A percentile compares a stretch with the other conserved stretches of the same genome.
Conservation (phyloP, 805 yeast genomes). For the Torulaspora quercuum region DNA sequence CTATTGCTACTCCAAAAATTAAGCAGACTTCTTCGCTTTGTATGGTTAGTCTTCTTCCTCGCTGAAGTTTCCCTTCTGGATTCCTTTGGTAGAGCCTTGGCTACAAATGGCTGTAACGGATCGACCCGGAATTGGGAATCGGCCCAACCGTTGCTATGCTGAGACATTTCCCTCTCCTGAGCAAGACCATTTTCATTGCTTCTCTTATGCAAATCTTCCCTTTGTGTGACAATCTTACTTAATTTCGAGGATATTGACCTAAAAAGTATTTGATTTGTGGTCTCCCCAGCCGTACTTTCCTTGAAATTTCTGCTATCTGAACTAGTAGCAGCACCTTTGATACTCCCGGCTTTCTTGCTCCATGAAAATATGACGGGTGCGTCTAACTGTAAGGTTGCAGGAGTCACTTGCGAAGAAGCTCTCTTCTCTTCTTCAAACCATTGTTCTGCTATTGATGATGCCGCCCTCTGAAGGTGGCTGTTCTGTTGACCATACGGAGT, state of each 20-base stretch:
- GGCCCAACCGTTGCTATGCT: conserved; percentile 13
- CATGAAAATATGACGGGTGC: conserved; percentile 32
- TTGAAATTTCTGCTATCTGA: not conserved
- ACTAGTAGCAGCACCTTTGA: conserved; percentile 2
- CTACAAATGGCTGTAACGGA: conserved; percentile 32
- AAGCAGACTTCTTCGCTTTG: conserved; percentile 24
- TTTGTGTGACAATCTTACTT: conserved; percentile 8
- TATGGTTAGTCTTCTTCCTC: conserved; percentile 17
- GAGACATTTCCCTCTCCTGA: conserved; percentile 1
- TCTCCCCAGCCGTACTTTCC: conserved; percentile 2
- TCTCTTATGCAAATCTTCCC: conserved; percentile 3
- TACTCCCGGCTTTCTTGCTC: conserved; percentile 22
- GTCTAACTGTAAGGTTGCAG: conserved; percentile 23
- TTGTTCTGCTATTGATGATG: conserved; percentile 13
- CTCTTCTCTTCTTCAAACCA: conserved; percentile 29
- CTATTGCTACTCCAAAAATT: conserved; percentile 27
- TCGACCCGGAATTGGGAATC: conserved; percentile 29
- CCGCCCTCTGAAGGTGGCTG: conserved; percentile 11
- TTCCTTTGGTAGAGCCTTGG: conserved; percentile 26
- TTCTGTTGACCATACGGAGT: conserved; percentile 3
- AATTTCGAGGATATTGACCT: conserved; percentile 13
- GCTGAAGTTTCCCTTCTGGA: conserved; percentile 16
- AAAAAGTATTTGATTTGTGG: conserved; percentile 21
- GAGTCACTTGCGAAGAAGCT: conserved; percentile 10
- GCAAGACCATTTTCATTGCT: conserved; percentile 1